phyloP scores from a whole-genome alignment of 2,329 filamentous ascomycete genomes.

The Colletotrichum tamarilloi region DNA sequence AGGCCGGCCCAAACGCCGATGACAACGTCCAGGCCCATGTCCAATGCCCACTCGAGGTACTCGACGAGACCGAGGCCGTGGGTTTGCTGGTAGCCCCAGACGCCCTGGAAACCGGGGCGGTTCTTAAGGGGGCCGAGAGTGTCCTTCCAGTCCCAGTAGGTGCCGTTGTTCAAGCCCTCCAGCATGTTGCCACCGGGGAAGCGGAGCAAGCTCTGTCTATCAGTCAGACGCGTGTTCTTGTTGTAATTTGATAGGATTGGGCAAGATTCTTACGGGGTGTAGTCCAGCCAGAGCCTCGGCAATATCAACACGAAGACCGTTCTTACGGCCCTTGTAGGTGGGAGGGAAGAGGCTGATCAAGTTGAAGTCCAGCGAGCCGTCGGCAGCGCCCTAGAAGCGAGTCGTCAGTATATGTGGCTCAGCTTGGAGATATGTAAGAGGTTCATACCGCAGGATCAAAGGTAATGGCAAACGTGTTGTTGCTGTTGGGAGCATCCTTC shows the following conservation, averaged over 20 bases:
- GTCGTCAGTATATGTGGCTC: neutral
- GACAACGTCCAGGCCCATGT: conserved; percentile 68
- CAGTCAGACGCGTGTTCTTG: neutral
- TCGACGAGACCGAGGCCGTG: conserved; percentile 72
- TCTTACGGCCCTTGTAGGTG: conserved; percentile 67
- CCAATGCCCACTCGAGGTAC: conserved; percentile 70
- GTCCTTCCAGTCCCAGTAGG: conserved; percentile 64
- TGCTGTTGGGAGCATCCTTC: conserved; percentile 61
- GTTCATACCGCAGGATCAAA: conserved; percentile 55
- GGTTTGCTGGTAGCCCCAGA: conserved; percentile 72
- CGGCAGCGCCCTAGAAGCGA: conserved; percentile 44
- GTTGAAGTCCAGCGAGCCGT: conserved; percentile 64
- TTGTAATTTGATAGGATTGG: too few relatives aligned
- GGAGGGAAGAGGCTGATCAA: conserved; percentile 70
- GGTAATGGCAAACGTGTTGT: conserved; percentile 66
- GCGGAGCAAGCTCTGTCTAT: conserved; percentile 61
- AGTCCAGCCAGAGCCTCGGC: conserved; percentile 63
- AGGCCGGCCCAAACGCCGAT: conserved; percentile 69
- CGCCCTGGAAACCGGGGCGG: conserved; percentile 65
- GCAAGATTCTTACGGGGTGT: conserved; percentile 53
- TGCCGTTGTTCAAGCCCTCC: conserved; percentile 55
- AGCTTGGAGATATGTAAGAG: neutral
- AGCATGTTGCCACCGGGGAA: conserved; percentile 76
- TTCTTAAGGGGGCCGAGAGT: conserved; percentile 64
- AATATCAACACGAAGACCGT: conserved; percentile 68